Conservation (phyloP, 1,284 basidiomycete species). For the Mixia osmundae region DNA sequence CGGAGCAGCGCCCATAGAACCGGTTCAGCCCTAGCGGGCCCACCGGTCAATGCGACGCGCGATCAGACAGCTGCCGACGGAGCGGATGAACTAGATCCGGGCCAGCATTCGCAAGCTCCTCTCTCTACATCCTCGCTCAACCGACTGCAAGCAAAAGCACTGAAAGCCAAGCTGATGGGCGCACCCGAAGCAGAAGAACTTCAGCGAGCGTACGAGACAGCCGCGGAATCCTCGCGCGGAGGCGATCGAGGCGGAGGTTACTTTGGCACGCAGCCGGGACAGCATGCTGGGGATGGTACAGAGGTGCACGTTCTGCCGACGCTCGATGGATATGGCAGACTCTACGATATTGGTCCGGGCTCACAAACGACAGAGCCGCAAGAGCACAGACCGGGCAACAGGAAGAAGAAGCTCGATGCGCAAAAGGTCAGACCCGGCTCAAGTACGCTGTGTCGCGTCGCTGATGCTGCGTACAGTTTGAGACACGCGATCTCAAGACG, state of each 20-base stretch:
- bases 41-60: no score
- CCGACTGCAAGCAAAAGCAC: slow-evolving; percentile 71
- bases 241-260: slow-evolving; percentile 48
- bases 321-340: slow-evolving; percentile 53
- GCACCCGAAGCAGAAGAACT: slow-evolving; percentile 38
- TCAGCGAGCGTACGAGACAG: no score
- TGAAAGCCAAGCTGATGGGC: slow-evolving; percentile 68
- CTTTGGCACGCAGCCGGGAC: slow-evolving; percentile 17
- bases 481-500: slow-evolving; percentile 66
- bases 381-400: slow-evolving; percentile 35
- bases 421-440: slow-evolving; percentile 1
- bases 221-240: no score
- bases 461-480: slow-evolving; percentile 29
- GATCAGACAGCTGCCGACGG: slow-evolving; percentile 9
- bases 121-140: slow-evolving; percentile 42
- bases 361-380: slow-evolving; percentile 28
- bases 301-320: slow-evolving; percentile 67
- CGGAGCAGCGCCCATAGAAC: slow-evolving; percentile 1
- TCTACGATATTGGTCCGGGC: slow-evolving; percentile 91
- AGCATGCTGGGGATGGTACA: slow-evolving; percentile 18
- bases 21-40: no score
- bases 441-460: slow-evolving; percentile 4
- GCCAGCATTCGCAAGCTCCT: slow-evolving; percentile 5
- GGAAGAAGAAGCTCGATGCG: slow-evolving; percentile 44
- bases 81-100: no score